phyloP scores from a whole-genome alignment of 805 yeast species.

The Saturnispora halmiae region DNA sequence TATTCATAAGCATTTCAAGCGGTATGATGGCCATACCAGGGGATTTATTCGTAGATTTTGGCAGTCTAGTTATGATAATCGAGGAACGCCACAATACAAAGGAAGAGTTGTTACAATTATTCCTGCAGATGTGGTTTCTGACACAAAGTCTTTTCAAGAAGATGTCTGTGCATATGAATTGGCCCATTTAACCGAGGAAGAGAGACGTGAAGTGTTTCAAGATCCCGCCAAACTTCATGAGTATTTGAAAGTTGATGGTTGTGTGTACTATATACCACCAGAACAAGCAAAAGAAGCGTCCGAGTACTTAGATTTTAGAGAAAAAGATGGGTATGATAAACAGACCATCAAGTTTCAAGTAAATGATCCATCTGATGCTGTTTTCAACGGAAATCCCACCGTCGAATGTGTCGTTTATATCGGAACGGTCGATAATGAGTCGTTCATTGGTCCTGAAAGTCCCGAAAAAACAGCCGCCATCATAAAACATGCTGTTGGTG shows the following conservation, averaged over 20 bases:
- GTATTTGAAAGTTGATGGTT: conserved; percentile 60
- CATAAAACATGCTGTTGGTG: conserved; percentile 55
- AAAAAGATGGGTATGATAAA: conserved; percentile 78
- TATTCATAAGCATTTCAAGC: conserved; percentile 22
- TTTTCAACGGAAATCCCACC: conserved; percentile 30
- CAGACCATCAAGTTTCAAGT: conserved; percentile 59
- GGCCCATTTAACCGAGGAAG: conserved; percentile 11
- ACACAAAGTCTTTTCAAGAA: conserved; percentile 31
- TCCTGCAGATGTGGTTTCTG: conserved; percentile 44
- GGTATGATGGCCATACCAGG: conserved; percentile 58
- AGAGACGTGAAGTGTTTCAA: conserved; percentile 12
- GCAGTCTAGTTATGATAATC: conserved; percentile 85
- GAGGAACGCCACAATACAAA: conserved; percentile 81
- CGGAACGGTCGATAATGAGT: conserved; percentile 71
- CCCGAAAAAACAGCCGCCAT: conserved; percentile 49
- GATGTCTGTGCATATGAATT: conserved; percentile 32
- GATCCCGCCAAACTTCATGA: conserved; percentile 27
- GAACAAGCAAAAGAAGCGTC: conserved; percentile 51
- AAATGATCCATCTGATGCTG: conserved; percentile 17
- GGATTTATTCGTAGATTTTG: conserved; percentile 82
- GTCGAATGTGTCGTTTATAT: conserved; percentile 64
- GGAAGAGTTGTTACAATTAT: conserved; percentile 85
- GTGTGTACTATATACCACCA: conserved; percentile 72
- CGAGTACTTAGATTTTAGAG: conserved; percentile 69
- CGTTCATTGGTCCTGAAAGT: conserved; percentile 78